phyloP scores from a whole-genome alignment of 148 eudicot species.

The Diospyros lotus region DNA sequence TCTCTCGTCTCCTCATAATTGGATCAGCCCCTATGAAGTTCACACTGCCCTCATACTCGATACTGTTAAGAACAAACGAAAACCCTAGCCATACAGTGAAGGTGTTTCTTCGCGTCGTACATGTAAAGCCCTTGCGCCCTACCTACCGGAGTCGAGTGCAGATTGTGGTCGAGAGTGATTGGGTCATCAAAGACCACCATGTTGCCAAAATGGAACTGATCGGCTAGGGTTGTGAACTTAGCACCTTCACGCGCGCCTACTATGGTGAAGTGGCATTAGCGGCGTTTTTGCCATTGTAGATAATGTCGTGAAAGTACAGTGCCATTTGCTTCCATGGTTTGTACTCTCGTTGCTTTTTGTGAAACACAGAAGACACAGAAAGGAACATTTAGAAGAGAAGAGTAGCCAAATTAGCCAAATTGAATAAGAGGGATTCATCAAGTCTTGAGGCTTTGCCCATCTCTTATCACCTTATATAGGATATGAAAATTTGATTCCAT shows the following conservation, averaged over 20 bases:
- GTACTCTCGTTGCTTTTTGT: no score
- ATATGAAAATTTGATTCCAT: no score
- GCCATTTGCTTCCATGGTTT: conserved; percentile 30
- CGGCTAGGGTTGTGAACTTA: background rate
- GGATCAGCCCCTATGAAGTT: conserved; percentile 31
- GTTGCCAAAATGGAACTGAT: conserved; percentile 19
- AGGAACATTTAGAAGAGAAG: no score
- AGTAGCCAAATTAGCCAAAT: no score
- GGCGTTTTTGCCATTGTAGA: conserved; percentile 22
- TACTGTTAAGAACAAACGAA: conserved; percentile 19
- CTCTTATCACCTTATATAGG: no score
- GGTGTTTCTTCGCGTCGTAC: conserved; percentile 22
- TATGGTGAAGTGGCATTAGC: conserved; percentile 30
- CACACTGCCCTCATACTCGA: conserved; percentile 23
- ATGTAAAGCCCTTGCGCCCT: conserved; percentile 37
- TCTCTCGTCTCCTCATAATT: conserved; percentile 22
- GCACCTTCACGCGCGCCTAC: background rate
- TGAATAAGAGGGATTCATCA: no score
- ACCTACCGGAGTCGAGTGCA: conserved; percentile 22
- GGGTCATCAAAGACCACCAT: conserved; percentile 36
- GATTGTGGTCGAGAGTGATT: conserved; percentile 17
- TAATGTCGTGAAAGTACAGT: conserved; percentile 30
- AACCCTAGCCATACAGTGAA: conserved; percentile 33
- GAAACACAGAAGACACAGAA: no score
- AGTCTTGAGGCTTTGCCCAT: no score